Base-by-base conservation (phyloP, 306 rosid genomes). In the Vigna hirtella region DNA sequence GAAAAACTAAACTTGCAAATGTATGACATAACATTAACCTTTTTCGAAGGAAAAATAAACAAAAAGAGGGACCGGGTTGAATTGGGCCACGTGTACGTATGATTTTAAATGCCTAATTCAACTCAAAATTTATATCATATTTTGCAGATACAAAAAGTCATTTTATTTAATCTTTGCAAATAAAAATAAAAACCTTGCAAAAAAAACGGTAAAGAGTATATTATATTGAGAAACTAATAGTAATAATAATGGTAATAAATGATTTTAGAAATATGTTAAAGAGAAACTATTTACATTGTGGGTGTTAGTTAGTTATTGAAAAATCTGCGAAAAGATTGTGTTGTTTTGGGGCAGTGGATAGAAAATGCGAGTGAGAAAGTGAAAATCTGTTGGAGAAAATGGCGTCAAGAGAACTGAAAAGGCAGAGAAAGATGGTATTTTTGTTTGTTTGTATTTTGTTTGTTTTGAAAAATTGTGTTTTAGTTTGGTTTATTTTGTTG, bases 331-430 rank as follows among this genome's bases (percentile, higher is more conserved):
- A 9, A 55, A 18, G 61, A 55, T 20, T 55, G 61, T 55, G 0
- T 55, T 55, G 59, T 18, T 34, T 53, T 53, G 22, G 12, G 2
- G 43, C 43, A 38, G 43, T 38, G 30, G 17, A 52, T 7, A 6
- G 42, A 36, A 56, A 47, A 36, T 36, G 42, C 18, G 34, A 5
- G 51, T 69, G 45, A 40, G 45, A 9, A 78, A 28, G 51, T 32
- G 49, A 26, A 48, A 62, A 69, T 32, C 20, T 78, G 53, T 70
- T 57, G 18, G 65, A 50, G 50, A 59, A 70, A 49, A 70, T 59
- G 62, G n/a, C 38, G 47, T 50, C 17, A 79, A 36, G 72, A 70
- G n/a, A 71, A 38, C 48, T 26, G 55, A 7, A 14, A 47, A 15
- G 17, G 72, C 52, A n/a, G 43, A 49, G 32, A 38, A 8, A 77